Percentiles rank a stretch among this genome's conserved stretches.
Conservation (phyloP, 805 yeast species). For the Starmerella bombi region DNA sequence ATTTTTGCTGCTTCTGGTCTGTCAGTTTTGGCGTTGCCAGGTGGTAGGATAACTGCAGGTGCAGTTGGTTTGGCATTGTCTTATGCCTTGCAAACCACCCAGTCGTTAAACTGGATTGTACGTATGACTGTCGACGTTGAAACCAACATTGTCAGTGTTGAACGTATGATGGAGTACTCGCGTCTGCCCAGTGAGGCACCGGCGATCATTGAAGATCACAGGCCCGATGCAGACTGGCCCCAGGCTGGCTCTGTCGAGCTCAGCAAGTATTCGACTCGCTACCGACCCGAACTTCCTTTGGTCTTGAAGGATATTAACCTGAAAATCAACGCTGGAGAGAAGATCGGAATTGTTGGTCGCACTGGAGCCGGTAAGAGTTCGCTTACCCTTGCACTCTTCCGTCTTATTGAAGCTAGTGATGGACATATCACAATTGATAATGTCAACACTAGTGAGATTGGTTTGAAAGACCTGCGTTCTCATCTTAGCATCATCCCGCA, state of each 20-base stretch:
- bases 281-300: constrained; percentile 67
- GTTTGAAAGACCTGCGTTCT: constrained; percentile 64
- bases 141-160: constrained; percentile 92
- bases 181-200: constrained; percentile 77
- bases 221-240: constrained; percentile 57
- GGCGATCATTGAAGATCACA: constrained; percentile 42
- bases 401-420: constrained; percentile 63
- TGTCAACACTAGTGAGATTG: constrained; percentile 50
- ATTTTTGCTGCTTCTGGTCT: constrained; percentile 78
- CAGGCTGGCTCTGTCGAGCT: constrained; percentile 51
- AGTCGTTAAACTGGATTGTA: constrained; percentile 91
- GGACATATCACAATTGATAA: constrained; percentile 68
- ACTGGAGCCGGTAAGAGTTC: constrained; percentile 96
- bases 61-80: constrained; percentile 86
- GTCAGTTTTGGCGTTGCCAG: constrained; percentile 53
- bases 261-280: constrained; percentile 65
- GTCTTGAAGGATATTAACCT: constrained; percentile 59
- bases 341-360: constrained; percentile 90
- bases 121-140: constrained; percentile 98
- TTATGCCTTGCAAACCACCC: constrained; percentile 86
- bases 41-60: constrained; percentile 73
- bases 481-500: constrained; percentile 80
- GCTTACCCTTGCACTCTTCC: constrained; percentile 66
- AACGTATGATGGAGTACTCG: constrained; percentile 82
- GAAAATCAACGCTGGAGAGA: constrained; percentile 58